Percentiles rank a stretch among this genome's conserved stretches.
Evolutionary conservation across 1,284 basidiomycete genomes (phyloP).

Genomic region (Papiliotrema laurentii): DNA sequence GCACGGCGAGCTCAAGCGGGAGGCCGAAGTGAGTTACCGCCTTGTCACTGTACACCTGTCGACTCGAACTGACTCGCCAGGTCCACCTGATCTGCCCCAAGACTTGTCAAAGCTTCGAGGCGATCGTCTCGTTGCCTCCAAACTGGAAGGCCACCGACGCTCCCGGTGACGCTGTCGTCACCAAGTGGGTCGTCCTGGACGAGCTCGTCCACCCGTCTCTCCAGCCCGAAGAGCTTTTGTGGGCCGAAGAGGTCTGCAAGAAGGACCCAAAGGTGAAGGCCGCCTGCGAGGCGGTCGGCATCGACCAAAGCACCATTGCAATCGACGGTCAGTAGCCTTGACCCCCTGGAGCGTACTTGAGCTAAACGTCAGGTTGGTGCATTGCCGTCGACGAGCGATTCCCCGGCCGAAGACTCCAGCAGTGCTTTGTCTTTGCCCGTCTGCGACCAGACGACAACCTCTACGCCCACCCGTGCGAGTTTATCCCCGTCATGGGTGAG

Average conservation of each 20-base stretch:
- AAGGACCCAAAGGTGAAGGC: slow-evolving; percentile 44
- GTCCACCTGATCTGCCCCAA: slow-evolving; percentile 46
- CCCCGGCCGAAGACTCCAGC: slow-evolving; percentile 42
- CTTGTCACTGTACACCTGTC: background rate
- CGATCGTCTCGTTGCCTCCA: slow-evolving; percentile 42
- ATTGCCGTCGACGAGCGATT: slow-evolving; percentile 51
- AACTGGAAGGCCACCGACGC: slow-evolving; percentile 27
- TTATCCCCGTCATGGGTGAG: slow-evolving; percentile 36
- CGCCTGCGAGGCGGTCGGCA: slow-evolving; percentile 47
- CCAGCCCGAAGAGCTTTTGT: slow-evolving; percentile 51
- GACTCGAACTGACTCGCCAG: slow-evolving; percentile 18
- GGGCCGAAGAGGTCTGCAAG: slow-evolving; percentile 48
- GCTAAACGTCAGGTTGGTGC: slow-evolving; percentile 43
- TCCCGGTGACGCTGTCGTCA: slow-evolving; percentile 27
- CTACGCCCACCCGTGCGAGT: slow-evolving; percentile 51
- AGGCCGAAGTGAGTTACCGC: slow-evolving; percentile 38
- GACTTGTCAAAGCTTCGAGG: slow-evolving; percentile 44
- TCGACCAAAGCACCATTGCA: slow-evolving; percentile 42
- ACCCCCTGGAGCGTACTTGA: slow-evolving; percentile 5
- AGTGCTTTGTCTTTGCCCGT: slow-evolving; percentile 50
- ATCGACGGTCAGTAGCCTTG: slow-evolving; percentile 37
- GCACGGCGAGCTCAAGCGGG: slow-evolving; percentile 19
- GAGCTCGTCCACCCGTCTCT: slow-evolving; percentile 49
- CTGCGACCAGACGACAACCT: slow-evolving; percentile 45
- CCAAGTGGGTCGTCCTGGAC: slow-evolving; percentile 40